Percentiles rank a stretch among this genome's conserved stretches.
Evolutionary conservation across 169 alveolate species (phyloP).

Genomic region (Plasmodium fragile): DNA sequence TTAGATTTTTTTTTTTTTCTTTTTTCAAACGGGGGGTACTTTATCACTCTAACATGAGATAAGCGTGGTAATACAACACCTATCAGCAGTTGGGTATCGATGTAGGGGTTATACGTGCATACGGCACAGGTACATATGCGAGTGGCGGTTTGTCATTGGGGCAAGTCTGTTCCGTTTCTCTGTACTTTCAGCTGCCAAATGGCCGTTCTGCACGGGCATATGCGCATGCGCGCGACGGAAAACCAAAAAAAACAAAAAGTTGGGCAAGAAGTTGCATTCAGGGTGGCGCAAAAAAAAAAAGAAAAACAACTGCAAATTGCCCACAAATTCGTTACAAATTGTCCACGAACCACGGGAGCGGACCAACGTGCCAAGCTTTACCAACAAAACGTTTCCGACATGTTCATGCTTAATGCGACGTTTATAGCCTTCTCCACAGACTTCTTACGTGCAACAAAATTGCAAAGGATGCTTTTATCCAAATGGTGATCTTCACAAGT

Average conservation of each 20-base stretch:
- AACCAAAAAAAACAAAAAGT: background rate
- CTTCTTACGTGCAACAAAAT: conserved; percentile 30
- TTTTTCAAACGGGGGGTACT: background rate
- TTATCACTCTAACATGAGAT: background rate
- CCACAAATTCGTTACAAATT: background rate
- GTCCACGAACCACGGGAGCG: background rate
- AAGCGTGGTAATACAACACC: background rate
- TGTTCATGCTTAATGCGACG: background rate
- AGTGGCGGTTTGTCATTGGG: background rate
- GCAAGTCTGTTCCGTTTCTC: background rate
- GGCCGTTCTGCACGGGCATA: background rate
- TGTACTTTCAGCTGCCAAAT: background rate
- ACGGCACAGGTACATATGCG: background rate
- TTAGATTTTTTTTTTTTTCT: background rate
- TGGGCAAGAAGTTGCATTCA: background rate
- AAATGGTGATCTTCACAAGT: background rate
- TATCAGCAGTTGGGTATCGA: background rate
- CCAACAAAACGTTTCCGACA: background rate
- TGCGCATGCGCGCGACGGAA: background rate
- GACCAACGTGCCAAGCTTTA: background rate
- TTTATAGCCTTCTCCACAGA: background rate
- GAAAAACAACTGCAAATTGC: background rate
- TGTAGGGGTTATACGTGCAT: background rate
- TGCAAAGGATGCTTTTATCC: conserved; percentile 11
- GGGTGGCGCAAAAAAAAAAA: background rate